Conservation (phyloP, 805 yeast species). For the Candida sphagnicola region DNA sequence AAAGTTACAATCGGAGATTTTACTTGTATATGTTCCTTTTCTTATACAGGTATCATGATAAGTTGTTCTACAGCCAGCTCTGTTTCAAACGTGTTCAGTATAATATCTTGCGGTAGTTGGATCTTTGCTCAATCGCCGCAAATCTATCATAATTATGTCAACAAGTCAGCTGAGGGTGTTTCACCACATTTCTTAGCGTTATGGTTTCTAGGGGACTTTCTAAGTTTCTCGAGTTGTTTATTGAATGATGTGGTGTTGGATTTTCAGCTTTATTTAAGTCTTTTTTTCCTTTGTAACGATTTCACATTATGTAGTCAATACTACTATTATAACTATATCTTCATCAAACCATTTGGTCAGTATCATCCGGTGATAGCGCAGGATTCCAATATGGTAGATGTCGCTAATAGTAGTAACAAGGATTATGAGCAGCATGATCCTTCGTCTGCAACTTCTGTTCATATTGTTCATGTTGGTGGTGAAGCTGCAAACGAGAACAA, state of each 20-base stretch:
- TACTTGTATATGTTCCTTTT: background rate
- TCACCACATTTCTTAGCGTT: conserved; percentile 55
- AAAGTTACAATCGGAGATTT: background rate
- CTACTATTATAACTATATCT: conserved; percentile 31
- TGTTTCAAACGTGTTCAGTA: conserved; percentile 29
- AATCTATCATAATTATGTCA: conserved; percentile 52
- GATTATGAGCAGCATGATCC: conserved; percentile 1
- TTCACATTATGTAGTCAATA: conserved; percentile 36
- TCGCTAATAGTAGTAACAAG: too few relatives aligned
- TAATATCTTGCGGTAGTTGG: conserved; percentile 55
- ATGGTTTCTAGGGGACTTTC: conserved; percentile 64
- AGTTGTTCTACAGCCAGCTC: conserved; percentile 5
- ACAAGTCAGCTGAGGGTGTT: conserved; percentile 64
- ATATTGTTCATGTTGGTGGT: background rate
- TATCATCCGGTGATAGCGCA: conserved; percentile 5
- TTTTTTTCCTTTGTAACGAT: conserved; percentile 39
- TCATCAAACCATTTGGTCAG: conserved; percentile 7
- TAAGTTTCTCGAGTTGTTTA: conserved; percentile 46
- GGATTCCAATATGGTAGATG: background rate
- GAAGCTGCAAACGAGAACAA: background rate
- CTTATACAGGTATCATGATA: conserved; percentile 3
- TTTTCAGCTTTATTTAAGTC: conserved; percentile 37
- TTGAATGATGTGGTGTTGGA: conserved; percentile 33
- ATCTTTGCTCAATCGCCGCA: conserved; percentile 74
- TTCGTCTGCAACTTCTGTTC: background rate